Evolutionary conservation across 75 land plant genomes (phyloP).

Genomic region (Cupressus sempervirens): DNA sequence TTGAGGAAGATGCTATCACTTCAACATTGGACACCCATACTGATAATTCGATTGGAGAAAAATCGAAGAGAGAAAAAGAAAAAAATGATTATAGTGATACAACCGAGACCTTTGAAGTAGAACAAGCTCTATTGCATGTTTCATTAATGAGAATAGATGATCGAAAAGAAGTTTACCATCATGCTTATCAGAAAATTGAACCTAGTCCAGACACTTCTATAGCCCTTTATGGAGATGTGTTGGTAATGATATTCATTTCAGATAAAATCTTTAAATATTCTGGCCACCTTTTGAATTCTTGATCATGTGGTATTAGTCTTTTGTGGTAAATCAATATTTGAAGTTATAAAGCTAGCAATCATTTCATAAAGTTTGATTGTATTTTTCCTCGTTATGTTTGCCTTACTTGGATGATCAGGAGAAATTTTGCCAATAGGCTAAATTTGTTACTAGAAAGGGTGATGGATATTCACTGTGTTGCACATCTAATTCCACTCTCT

Average conservation of each 20-base stretch:
- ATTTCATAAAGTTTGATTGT: neutral
- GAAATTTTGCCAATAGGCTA: neutral
- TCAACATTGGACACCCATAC: neutral
- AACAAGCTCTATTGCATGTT: too few species aligned
- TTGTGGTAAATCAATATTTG: neutral
- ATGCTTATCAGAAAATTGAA: too few species aligned
- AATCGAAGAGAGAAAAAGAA: neutral
- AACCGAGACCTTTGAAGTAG: too few species aligned
- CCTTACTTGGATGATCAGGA: neutral
- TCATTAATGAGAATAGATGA: too few species aligned
- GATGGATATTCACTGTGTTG: neutral
- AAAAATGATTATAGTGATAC: too few species aligned
- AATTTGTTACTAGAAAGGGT: neutral
- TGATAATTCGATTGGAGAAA: neutral
- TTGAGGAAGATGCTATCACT: neutral
- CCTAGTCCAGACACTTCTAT: neutral
- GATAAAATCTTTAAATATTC: neutral
- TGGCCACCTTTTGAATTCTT: neutral
- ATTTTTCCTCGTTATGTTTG: neutral
- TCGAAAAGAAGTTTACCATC: too few species aligned
- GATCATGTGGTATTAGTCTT: neutral
- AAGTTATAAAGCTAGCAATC: neutral
- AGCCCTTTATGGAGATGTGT: neutral
- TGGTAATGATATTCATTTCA: neutral
- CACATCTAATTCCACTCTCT: neutral